Percentiles rank a stretch among this genome's conserved stretches.
These are phyloP conservation scores for Blastomyces silverae DNA, from an alignment of 2,329 filamentous ascomycete genomes.

Conservation along the genomic window DNA sequence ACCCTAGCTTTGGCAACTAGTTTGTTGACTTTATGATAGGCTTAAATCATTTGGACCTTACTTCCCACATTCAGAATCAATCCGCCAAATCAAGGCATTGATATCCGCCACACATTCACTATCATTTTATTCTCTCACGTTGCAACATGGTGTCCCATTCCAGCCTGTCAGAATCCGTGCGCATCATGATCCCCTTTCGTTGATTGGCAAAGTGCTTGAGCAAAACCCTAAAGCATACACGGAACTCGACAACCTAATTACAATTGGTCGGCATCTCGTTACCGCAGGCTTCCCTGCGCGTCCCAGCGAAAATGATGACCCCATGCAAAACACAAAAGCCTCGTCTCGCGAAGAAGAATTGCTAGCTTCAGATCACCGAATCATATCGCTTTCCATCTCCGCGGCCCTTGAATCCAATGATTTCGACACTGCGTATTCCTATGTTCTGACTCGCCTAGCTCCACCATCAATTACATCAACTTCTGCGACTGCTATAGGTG, in stretches of 20 bases:
- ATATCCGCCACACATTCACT: slow-evolving; percentile 57
- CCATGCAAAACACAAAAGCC: slow-evolving; percentile 14
- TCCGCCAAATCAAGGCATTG: slow-evolving; percentile 47
- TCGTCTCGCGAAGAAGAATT: slow-evolving; percentile 25
- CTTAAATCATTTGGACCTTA: slow-evolving; percentile 40
- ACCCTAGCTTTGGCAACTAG: slow-evolving; percentile 7
- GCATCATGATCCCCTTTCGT: slow-evolving; percentile 52
- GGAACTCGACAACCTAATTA: slow-evolving; percentile 56
- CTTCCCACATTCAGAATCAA: slow-evolving; percentile 36
- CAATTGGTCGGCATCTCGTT: slow-evolving; percentile 55
- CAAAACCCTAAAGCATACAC: slow-evolving; percentile 58
- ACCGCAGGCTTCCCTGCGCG: slow-evolving; percentile 37
- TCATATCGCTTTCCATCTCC: slow-evolving; percentile 43
- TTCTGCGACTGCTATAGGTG: slow-evolving; percentile 29
- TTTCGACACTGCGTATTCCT: slow-evolving; percentile 59
- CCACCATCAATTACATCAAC: slow-evolving; percentile 32
- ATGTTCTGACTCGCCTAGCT: slow-evolving; percentile 54
- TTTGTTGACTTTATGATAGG: slow-evolving; percentile 23
- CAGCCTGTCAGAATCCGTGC: slow-evolving; percentile 61
- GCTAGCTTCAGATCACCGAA: slow-evolving; percentile 41
- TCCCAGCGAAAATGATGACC: slow-evolving; percentile 24
- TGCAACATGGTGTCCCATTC: slow-evolving; percentile 60
- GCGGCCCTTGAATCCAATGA: slow-evolving; percentile 41
- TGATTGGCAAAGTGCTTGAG: slow-evolving; percentile 55
- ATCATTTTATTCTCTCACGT: slow-evolving; percentile 58